A percentile compares a stretch with the other conserved stretches of the same genome.
Evolutionary conservation across 2,329 filamentous ascomycete species (phyloP).

Genomic region (Colletotrichum phormii): DNA sequence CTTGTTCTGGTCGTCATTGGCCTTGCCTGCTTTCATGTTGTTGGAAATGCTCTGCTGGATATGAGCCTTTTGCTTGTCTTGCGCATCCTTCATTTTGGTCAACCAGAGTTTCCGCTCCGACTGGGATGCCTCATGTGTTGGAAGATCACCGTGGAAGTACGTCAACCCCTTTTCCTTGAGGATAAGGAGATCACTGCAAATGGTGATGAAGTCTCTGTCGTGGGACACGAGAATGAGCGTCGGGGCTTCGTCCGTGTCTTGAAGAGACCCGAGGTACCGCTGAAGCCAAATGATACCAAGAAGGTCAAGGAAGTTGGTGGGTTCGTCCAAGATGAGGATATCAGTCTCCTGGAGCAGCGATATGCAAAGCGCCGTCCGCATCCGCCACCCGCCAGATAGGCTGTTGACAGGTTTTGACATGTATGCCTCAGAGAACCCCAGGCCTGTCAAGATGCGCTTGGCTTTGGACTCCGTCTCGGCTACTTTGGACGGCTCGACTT

Average conservation of each 20-base stretch:
- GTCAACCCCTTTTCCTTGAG: slow-evolving; percentile 77
- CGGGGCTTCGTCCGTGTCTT: slow-evolving; percentile 62
- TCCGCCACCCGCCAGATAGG: slow-evolving; percentile 83
- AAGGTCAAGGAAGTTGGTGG: slow-evolving; percentile 87
- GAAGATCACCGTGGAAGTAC: slow-evolving; percentile 81
- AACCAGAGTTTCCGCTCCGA: slow-evolving; percentile 76
- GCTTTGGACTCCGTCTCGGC: slow-evolving; percentile 74
- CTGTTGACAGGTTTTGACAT: slow-evolving; percentile 70
- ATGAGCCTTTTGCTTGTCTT: slow-evolving; percentile 83
- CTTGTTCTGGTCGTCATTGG: slow-evolving; percentile 85
- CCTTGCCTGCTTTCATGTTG: slow-evolving; percentile 80
- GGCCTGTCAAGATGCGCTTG: slow-evolving; percentile 72
- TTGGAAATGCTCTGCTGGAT: slow-evolving; percentile 82
- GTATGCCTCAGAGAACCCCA: slow-evolving; percentile 76
- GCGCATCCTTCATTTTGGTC: slow-evolving; percentile 81
- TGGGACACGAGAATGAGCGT: slow-evolving; percentile 86
- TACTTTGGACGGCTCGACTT: slow-evolving; percentile 74
- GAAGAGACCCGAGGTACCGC: slow-evolving; percentile 71
- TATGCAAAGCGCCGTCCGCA: slow-evolving; percentile 74
- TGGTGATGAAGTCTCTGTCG: slow-evolving; percentile 83
- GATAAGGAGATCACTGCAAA: slow-evolving; percentile 82
- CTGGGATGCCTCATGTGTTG: slow-evolving; percentile 76
- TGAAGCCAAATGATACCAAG: slow-evolving; percentile 89
- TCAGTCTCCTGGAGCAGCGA: slow-evolving; percentile 80
- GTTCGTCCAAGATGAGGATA: slow-evolving; percentile 85